Evolutionary conservation across 1,284 basidiomycete genomes (phyloP).

Genomic region (Abortiporus biennis): DNA sequence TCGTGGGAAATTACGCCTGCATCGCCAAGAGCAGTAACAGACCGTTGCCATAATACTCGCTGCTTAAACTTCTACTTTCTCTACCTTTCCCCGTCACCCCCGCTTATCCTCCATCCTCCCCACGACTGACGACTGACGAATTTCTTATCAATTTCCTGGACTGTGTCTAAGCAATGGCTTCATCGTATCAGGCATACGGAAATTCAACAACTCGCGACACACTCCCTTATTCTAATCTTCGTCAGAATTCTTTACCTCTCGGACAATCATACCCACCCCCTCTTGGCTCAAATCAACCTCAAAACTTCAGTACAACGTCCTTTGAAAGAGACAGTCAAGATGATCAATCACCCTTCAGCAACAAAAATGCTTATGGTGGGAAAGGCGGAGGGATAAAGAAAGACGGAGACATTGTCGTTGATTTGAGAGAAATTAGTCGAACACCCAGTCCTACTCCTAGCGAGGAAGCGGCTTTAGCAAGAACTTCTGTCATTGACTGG

Average conservation of each 20-base stretch:
- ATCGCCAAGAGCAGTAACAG: no score
- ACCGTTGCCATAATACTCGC: no score
- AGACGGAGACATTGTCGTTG: conserved; percentile 11
- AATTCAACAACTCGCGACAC: background rate
- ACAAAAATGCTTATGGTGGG: background rate
- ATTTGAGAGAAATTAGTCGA: conserved; percentile 22
- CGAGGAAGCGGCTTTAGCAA: conserved; percentile 28
- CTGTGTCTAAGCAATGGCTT: no score
- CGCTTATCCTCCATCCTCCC: no score
- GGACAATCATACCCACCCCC: conserved; percentile 6
- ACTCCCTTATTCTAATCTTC: background rate
- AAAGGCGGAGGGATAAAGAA: conserved; percentile 4
- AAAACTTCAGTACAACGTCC: conserved; percentile 15
- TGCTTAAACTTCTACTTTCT: no score
- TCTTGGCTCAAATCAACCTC: conserved; percentile 3
- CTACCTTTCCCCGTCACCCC: no score
- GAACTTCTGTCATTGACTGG: conserved; percentile 37
- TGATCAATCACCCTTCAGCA: background rate
- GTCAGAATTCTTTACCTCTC: background rate
- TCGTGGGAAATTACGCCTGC: no score
- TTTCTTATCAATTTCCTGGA: no score
- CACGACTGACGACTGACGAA: no score
- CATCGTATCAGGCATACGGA: conserved; percentile 25
- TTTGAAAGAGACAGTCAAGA: conserved; percentile 11
- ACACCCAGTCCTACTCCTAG: conserved; percentile 37